These are phyloP conservation scores for Adenanthera pavonina DNA, from an alignment of 306 rosid species.

Conservation along the genomic window DNA sequence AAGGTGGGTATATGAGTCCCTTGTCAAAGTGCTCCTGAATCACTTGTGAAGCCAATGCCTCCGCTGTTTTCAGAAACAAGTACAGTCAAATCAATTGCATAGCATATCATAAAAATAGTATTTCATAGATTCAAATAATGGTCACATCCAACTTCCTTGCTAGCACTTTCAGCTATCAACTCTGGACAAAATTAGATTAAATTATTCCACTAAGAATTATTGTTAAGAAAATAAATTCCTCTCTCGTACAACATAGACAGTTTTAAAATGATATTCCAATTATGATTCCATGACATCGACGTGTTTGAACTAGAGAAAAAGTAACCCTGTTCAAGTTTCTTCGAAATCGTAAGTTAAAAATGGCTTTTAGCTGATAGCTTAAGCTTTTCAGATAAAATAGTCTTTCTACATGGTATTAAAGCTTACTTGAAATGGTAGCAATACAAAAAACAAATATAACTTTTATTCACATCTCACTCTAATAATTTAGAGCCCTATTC, in stretches of 20 bases:
- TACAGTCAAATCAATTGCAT: background rate
- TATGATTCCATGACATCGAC: background rate
- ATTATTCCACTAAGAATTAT: background rate
- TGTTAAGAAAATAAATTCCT: background rate
- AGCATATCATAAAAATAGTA: background rate
- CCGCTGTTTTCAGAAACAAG: slow-evolving; percentile 65
- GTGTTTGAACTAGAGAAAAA: background rate
- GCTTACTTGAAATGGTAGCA: background rate
- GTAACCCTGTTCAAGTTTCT: background rate
- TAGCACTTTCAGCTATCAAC: background rate
- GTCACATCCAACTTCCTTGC: background rate
- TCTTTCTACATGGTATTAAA: background rate
- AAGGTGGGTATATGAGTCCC: slow-evolving; percentile 91
- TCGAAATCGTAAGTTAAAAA: background rate
- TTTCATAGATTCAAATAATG: background rate
- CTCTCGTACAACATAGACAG: background rate
- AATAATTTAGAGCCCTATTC: background rate
- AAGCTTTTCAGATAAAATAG: background rate
- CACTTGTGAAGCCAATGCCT: slow-evolving; percentile 89
- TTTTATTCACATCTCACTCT: background rate
- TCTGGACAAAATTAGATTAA: background rate
- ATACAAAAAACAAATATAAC: background rate
- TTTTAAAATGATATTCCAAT: background rate
- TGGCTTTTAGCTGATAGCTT: background rate
- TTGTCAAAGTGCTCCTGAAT: slow-evolving; percentile 67